These are phyloP conservation scores for Alternaria incomplexa DNA, from an alignment of 2,329 filamentous ascomycete genomes.

Conservation along the genomic window DNA sequence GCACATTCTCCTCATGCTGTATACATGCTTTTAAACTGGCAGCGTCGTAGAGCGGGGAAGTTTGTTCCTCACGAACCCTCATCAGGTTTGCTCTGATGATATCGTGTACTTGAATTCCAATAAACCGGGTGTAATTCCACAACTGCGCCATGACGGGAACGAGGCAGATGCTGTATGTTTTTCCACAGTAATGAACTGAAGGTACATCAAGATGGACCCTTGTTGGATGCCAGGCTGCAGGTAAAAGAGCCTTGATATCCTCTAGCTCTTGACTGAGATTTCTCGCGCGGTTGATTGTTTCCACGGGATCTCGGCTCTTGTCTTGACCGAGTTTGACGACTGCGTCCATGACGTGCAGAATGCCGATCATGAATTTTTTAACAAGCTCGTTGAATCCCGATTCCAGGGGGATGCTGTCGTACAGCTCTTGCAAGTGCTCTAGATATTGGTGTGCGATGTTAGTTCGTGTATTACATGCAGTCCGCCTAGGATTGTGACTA, in stretches of 20 bases:
- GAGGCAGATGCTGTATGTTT: slow-evolving; percentile 37
- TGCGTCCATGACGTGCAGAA: slow-evolving; percentile 28
- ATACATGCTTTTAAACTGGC: slow-evolving; percentile 5
- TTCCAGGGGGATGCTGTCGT: slow-evolving; percentile 10
- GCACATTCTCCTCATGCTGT: slow-evolving; percentile 17
- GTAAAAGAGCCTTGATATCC: slow-evolving; percentile 24
- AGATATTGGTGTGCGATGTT: slow-evolving; percentile 11
- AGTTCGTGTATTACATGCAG: not conserved
- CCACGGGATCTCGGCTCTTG: slow-evolving; percentile 19
- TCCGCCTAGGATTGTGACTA: not conserved
- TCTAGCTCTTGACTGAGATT: slow-evolving; percentile 31
- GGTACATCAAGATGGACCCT: slow-evolving; percentile 20
- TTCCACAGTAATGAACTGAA: slow-evolving; percentile 22
- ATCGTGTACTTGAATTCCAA: slow-evolving; percentile 31
- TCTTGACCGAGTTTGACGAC: slow-evolving; percentile 30
- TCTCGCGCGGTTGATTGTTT: slow-evolving; percentile 18
- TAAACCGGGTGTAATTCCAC: slow-evolving; percentile 38
- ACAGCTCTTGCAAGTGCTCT: slow-evolving; percentile 28
- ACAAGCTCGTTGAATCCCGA: slow-evolving; percentile 6
- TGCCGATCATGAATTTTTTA: slow-evolving; percentile 26
- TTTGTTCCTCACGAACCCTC: slow-evolving; percentile 11
- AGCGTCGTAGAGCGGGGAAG: slow-evolving; percentile 21
- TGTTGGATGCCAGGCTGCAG: slow-evolving; percentile 33
- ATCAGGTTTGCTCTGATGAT: slow-evolving; percentile 27
- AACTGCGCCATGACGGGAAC: slow-evolving; percentile 40